Base-by-base conservation (phyloP, 768 basidiomycete species). In the Suillus alpinus region DNA sequence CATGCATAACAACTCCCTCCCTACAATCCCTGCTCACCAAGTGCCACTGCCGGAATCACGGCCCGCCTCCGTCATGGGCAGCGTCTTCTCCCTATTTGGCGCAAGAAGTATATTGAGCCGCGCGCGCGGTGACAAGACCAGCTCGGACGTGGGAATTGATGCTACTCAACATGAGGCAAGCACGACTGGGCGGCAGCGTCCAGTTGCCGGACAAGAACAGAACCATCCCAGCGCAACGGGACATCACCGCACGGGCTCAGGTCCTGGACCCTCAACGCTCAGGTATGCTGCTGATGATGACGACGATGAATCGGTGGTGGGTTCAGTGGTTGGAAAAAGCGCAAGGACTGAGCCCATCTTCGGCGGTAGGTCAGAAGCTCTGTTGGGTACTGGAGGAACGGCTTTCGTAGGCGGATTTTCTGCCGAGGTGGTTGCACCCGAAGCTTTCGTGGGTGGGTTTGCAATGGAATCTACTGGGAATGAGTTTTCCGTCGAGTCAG, bases 31-130 rank as follows among this genome's bases (percentile, higher is more conserved):
- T n/a, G 67, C 72, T 32, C 66, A 65, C 1, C 60, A 62, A 56
- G 58, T 73, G 3, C 65, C 67, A 18, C 67, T 73, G 16, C 71
- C 72, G 14, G 58, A 63, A 41, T 71, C 73, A n/a, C 72, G 72
- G 4, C 72, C 72, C 1, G 69, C 64, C 16, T 74, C 73, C 1
- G 72, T 67, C 55, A 63, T 73, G 7, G 73, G 68, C 12, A 59
- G 56, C 10, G n/a, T 51, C n/a, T 61, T 62, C 57, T 55, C 53
- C 14, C 16, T 55, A 18, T 55, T 55, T 29, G 53, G 53, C 18
- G 53, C 53, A 18, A 55, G 26, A 16, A 55, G 16, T 3, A 29
- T 55, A 16, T 26, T 55, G 37, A 55, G 36, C 10, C 53, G 37
- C 37, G 57, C 43, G 58, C 67, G 46, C 47, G 56, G 58, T 4